Evolutionary conservation across 306 rosid species (phyloP), one percentile per base, ranked within the genome.

Genomic region (Begonia masoniana): DNA sequence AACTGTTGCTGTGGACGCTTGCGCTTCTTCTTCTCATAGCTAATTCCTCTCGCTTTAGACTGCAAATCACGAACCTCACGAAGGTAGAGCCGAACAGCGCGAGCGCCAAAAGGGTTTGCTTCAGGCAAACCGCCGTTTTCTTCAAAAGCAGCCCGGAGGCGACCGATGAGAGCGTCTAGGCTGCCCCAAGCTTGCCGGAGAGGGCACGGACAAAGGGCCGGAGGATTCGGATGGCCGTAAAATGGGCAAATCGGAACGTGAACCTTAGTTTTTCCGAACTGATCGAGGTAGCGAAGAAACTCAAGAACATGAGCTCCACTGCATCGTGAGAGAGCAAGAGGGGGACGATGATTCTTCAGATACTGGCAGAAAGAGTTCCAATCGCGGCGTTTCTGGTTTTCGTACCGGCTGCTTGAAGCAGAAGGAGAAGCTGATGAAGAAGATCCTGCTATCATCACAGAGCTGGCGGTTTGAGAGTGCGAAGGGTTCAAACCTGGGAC

Each of bases 11-110:
- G 49, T 45, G 49, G 49, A 45, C 49, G 49, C 49, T 45, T 45
- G 13, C 49, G 49, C 49, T 45, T 45, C 49, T 45, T 45, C 15
- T 45, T 45, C 49, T 45, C 49, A 45, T 45, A 45, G 58, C 55
- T 35, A 49, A 92, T 92, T 9, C 99, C 99, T 67, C 99, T 79
- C 15, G 99, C 99, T 66, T 92, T 92, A 14, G 99, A 92, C 71
- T 92, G 99, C 61, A 92, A 73, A 69, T 86, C 99, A 9, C 99
- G 81, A 59, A 92, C 99, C 74, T 92, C 99, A 2, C 99, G 95
- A 47, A 92, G 96, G 60, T 81, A 92, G 12, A 92, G 99, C 47
- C 99, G 67, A 1, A 92, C 95, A 0, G 99, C 99, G 21, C 99
- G 69, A 23, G 99, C 96, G 6, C 99, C 99, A 61, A 92, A 92